A percentile compares a stretch with the other conserved stretches of the same genome.
phyloP scores from a whole-genome alignment of 78 protist species.

The Blattamonas nauphoetae region DNA sequence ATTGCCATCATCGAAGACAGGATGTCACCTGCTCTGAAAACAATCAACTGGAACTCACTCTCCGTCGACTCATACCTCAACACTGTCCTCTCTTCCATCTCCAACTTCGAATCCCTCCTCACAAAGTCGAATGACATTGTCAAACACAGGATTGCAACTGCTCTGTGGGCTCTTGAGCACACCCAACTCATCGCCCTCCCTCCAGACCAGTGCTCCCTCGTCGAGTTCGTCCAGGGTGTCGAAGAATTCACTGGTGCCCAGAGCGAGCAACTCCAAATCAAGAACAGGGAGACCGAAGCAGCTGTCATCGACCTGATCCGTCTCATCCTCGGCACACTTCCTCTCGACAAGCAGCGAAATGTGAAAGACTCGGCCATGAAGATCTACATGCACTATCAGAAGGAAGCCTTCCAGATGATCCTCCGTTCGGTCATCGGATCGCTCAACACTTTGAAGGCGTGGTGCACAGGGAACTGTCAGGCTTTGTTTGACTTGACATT shows the following conservation, averaged over 20 bases:
- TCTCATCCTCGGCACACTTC: neutral
- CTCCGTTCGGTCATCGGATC: neutral
- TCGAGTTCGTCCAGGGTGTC: conserved; percentile 25
- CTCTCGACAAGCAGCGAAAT: neutral
- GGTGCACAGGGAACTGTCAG: neutral
- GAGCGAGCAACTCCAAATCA: conserved; percentile 1
- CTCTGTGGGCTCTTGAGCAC: conserved; percentile 17
- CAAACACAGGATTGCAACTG: conserved; percentile 37
- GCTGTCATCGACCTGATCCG: conserved; percentile 38
- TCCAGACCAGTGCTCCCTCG: conserved; percentile 29
- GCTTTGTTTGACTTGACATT: neutral
- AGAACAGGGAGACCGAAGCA: conserved; percentile 33
- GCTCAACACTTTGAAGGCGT: neutral
- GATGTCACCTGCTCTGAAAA: conserved; percentile 47
- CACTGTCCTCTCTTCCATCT: conserved; percentile 20
- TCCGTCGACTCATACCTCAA: conserved; percentile 52
- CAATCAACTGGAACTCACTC: conserved; percentile 63
- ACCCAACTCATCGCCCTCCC: conserved; percentile 37
- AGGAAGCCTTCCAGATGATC: neutral
- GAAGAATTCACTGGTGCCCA: neutral
- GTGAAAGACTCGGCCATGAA: neutral
- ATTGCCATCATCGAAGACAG: conserved; percentile 23
- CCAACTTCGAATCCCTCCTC: conserved; percentile 16
- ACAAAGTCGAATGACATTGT: conserved; percentile 28
- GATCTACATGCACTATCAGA: neutral